These are phyloP conservation scores for Septoria linicola DNA, from an alignment of 2,329 filamentous ascomycete species.

Conservation along the genomic window DNA sequence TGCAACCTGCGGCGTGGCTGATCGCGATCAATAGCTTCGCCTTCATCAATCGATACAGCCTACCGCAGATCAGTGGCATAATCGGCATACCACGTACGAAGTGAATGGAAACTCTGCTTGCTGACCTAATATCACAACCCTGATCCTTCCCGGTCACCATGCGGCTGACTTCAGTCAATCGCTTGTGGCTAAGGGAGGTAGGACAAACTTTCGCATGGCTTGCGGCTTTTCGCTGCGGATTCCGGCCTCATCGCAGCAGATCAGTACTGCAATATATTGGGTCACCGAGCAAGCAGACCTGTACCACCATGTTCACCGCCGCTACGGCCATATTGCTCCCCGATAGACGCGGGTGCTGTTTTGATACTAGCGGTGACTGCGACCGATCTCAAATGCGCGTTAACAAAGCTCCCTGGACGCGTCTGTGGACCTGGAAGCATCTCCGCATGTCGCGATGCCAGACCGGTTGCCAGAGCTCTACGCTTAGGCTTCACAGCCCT, in stretches of 20 bases:
- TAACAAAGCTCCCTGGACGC: no score
- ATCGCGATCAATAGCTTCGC: no score
- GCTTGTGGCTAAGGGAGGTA: conserved; percentile 1
- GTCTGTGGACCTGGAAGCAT: no score
- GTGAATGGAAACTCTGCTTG: conserved; percentile 13
- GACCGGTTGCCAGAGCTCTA: no score
- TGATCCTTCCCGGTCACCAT: conserved; percentile 17
- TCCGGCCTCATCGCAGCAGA: conserved; percentile 7
- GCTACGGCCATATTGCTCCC: neutral
- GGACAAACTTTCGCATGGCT: conserved; percentile 11
- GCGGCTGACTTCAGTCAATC: conserved; percentile 15
- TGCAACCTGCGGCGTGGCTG: no score
- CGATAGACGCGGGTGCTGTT: neutral
- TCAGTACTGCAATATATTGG: neutral
- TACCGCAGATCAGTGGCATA: neutral
- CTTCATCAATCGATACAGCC: no score
- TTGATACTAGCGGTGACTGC: conserved; percentile 4
- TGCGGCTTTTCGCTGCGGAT: conserved; percentile 4
- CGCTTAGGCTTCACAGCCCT: no score
- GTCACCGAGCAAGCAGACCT: neutral
- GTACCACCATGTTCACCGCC: conserved; percentile 12
- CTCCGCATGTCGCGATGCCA: no score
- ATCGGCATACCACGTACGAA: conserved; percentile 11
- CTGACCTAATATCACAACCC: conserved; percentile 12
- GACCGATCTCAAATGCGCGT: neutral